These are phyloP conservation scores for Trametes cubensis DNA, from an alignment of 768 basidiomycete species.

Conservation along the genomic window DNA sequence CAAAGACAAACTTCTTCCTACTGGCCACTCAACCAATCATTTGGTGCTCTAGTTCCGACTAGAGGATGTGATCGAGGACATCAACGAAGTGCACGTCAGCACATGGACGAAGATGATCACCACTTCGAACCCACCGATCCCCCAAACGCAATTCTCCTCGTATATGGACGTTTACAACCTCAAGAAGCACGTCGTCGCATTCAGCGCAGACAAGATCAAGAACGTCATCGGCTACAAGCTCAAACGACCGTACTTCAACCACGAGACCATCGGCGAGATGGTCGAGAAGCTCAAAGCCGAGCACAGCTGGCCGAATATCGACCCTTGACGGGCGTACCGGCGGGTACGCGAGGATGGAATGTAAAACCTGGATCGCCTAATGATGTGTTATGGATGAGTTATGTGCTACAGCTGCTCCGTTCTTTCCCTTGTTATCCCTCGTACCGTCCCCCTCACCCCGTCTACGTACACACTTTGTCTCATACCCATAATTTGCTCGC, in stretches of 20 bases:
- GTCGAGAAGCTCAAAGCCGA: conserved; percentile 83
- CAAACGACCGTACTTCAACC: conserved; percentile 61
- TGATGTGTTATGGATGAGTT: conserved; percentile 27
- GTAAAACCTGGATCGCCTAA: conserved; percentile 22
- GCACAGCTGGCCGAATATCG: conserved; percentile 47
- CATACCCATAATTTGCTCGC: conserved; percentile 22
- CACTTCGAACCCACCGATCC: conserved; percentile 68
- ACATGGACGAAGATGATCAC: conserved; percentile 84
- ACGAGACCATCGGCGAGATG: conserved; percentile 64
- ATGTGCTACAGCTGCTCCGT: conserved; percentile 18
- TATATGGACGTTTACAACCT: conserved; percentile 79
- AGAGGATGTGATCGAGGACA: conserved; percentile 77
- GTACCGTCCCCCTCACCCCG: not conserved
- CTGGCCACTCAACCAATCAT: not conserved
- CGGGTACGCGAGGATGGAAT: conserved; percentile 20
- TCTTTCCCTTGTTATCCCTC: not conserved
- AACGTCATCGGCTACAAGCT: conserved; percentile 70
- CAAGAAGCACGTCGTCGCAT: conserved; percentile 68
- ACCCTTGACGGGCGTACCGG: conserved; percentile 18
- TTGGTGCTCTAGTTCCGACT: conserved; percentile 50
- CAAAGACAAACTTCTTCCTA: not conserved
- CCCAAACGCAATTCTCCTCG: conserved; percentile 70
- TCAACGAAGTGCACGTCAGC: conserved; percentile 81
- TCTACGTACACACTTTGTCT: conserved; percentile 4
- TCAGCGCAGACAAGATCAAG: conserved; percentile 75